Conservation (phyloP, 2,329 filamentous ascomycete genomes). For the Fusarium sp. region DNA sequence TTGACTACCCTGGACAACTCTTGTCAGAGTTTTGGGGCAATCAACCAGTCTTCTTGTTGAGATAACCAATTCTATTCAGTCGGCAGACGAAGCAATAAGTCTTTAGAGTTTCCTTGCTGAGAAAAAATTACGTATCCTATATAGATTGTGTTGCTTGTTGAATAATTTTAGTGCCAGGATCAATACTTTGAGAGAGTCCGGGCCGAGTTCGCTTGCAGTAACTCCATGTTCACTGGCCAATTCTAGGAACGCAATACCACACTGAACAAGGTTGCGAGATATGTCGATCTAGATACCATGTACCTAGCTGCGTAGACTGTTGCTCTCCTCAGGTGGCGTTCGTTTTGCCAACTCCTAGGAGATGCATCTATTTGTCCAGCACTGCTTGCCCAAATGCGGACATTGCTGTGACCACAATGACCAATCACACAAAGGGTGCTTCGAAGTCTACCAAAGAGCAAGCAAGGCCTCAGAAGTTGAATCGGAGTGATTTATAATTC, state of each 20-base stretch:
- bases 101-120: conserved; percentile 67
- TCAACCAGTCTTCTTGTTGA: conserved; percentile 78
- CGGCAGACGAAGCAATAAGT: conserved; percentile 66
- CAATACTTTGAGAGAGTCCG: conserved; percentile 67
- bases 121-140: conserved; percentile 62
- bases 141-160: conserved; percentile 63
- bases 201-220: conserved; percentile 67
- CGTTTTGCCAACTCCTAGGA: not conserved
- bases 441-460: not conserved
- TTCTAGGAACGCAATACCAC: conserved; percentile 70
- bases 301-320: conserved; percentile 72
- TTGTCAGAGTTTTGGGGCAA: conserved; percentile 67
- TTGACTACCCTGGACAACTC: conserved; percentile 69
- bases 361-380: not conserved
- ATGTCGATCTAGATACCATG: conserved; percentile 72
- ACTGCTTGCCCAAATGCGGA: conserved; percentile 47
- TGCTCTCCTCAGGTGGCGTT: conserved; percentile 60
- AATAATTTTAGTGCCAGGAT: conserved; percentile 73
- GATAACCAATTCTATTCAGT: conserved; percentile 66
- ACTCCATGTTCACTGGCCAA: conserved; percentile 72
- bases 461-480: not conserved
- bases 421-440: not conserved
- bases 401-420: conserved; percentile 25
- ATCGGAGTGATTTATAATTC: conserved; percentile 2
- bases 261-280: conserved; percentile 69